Evolutionary conservation across 306 rosid genomes (phyloP).

Genomic region (Cucumis melo): DNA sequence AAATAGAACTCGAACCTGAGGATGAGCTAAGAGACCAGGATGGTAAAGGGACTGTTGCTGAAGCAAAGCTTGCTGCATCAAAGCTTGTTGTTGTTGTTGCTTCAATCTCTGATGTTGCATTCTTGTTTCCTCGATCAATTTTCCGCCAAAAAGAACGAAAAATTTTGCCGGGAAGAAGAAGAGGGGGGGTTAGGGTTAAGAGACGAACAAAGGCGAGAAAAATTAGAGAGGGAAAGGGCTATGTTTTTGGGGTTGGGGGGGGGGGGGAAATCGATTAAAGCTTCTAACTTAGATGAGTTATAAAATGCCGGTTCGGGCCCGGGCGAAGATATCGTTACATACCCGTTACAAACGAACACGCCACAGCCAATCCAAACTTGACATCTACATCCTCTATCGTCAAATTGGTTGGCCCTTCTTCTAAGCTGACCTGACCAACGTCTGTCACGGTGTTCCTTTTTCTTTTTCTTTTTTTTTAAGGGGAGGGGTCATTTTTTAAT

Average conservation of each 20-base stretch:
- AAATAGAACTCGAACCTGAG: slow-evolving; percentile 48
- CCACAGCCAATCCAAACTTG: neutral
- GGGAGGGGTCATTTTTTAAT: no score
- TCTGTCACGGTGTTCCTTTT: neutral
- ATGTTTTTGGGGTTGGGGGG: slow-evolving; percentile 17
- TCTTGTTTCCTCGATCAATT: slow-evolving; percentile 19
- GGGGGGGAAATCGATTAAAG: slow-evolving; percentile 13
- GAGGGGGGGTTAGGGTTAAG: slow-evolving; percentile 51
- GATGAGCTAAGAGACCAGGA: slow-evolving; percentile 91
- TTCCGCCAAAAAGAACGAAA: slow-evolving; percentile 10
- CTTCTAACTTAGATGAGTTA: slow-evolving; percentile 8
- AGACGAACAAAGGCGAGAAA: slow-evolving; percentile 11
- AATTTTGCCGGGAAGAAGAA: slow-evolving; percentile 17
- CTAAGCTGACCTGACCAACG: neutral
- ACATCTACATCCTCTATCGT: neutral
- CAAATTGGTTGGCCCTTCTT: neutral
- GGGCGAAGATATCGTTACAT: slow-evolving; percentile 5
- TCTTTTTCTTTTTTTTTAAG: neutral
- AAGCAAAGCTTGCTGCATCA: slow-evolving; percentile 96
- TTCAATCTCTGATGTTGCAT: slow-evolving; percentile 97
- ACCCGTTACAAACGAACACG: neutral
- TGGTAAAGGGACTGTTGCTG: slow-evolving; percentile 96
- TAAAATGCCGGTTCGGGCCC: slow-evolving; percentile 6
- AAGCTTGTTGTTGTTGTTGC: slow-evolving; percentile 86
- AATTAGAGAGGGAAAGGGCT: neutral